Evolutionary conservation across 139 green algal genomes (phyloP), one percentile per base, ranked within the genome.

Genomic region (Micractinium sp.): DNA sequence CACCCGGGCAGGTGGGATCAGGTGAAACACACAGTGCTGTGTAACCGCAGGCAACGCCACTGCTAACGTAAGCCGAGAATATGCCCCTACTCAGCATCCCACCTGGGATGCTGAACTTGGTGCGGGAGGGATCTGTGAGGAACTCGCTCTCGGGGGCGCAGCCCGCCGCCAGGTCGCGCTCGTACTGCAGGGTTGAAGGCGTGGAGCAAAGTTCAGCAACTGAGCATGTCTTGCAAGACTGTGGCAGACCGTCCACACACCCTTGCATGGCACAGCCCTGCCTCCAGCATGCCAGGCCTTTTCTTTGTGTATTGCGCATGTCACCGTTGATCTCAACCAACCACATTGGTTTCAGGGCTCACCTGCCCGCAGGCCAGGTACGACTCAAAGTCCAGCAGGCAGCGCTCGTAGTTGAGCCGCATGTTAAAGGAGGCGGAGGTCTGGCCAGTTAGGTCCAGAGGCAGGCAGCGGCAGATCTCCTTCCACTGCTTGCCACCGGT

Each of bases 381-480:
- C 63, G 94, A 89, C 87, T 97, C 95, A 89, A 97, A 97, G 80
- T 97, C 94, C 67, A 97, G 90, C 74, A 97, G 89, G 91, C 93
- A 97, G 76, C 92, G 92, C 88, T 97, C 94, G 88, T 97, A 97
- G 92, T 95, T 95, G 31, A 92, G 87, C 71, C 95, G 94, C 95
- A 97, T 96, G 90, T 94, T 96, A 82, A 93, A 96, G 0, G 90
- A 94, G 13, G 94, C 94, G 76, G 88, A 94, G 81, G 95, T 96
- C 87, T 96, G 94, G 23, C 92, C 91, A 2, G 63, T 89, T 31
- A 95, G 85, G 81, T 97, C 93, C 36, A 96, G 41, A 81, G 83
- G 63, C 83, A 97, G 80, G 29, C 80, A 93, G 2, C 93, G 88
- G 91, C 95, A 97, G 3, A 97, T 91, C 31, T 97, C 95, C 71